Base-by-base conservation (phyloP, 257 asterid genomes). In the Paraleonurus japonicus region DNA sequence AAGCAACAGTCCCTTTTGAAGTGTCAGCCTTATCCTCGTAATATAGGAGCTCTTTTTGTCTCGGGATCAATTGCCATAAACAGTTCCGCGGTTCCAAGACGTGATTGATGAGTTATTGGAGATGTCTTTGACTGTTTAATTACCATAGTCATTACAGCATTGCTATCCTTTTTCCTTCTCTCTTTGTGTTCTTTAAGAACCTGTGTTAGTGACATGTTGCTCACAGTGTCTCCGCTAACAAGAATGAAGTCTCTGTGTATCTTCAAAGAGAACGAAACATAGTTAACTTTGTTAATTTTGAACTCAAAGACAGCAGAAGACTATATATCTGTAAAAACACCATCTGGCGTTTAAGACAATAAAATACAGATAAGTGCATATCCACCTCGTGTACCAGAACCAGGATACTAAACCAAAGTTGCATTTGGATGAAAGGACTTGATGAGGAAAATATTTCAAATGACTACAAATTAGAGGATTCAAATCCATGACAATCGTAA, bases 131-230 rank as follows among this genome's bases (percentile, higher is more conserved):
- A 95, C 75, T 76, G 89, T 76, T 81, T 82, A 61, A 95, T 83
- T 72, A 92, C 90, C 96, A 95, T 89, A 50, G 99, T 95, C 97
- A 95, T 92, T 59, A 95, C 89, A 22, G 99, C 99, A 81, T 95
- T 84, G 75, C 82, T 85, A 73, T 95, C 99, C 80, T 80, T 92
- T 75, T 78, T 88, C 80, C 87, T 83, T 76, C 99, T 92, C 55
- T 95, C 99, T 77, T 86, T 91, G 67, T 95, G 99, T 71, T 95
- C 98, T 79, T 74, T 81, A 53, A 95, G 81, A 35, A 85, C 96
- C 69, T 83, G 86, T 45, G 87, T 72, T 58, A 95, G 96, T 27
- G 98, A 79, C 99, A 95, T 95, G 79, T 92, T 95, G 87, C 99
- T 95, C 58, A 95, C 89, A 7, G 98, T 95, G 81, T 95, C 99